These are phyloP conservation scores for Epichloe aotearoae DNA, from an alignment of 2,329 filamentous ascomycete species.

Conservation along the genomic window DNA sequence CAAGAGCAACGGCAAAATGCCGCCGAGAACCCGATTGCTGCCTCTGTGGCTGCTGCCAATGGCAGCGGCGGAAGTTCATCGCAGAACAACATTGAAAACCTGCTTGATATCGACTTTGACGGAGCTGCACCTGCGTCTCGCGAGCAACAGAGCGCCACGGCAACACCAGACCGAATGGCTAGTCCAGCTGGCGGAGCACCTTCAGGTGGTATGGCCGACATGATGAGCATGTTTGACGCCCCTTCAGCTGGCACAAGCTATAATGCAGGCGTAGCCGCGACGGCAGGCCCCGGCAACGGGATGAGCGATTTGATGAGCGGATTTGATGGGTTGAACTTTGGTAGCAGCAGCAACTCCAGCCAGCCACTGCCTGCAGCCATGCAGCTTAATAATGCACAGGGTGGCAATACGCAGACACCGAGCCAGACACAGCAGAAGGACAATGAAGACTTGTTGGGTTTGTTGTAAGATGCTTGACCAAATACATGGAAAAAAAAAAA, in stretches of 20 bases:
- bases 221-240: slow-evolving; percentile 59
- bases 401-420: slow-evolving; percentile 9
- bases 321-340: slow-evolving; percentile 67
- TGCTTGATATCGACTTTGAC: slow-evolving; percentile 93
- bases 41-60: slow-evolving; percentile 59
- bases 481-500: not conserved
- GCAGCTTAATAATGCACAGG: slow-evolving; percentile 33
- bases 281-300: slow-evolving; percentile 34
- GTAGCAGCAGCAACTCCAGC: slow-evolving; percentile 35
- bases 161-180: slow-evolving; percentile 55
- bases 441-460: slow-evolving; percentile 45
- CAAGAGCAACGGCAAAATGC: slow-evolving; percentile 91
- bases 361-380: slow-evolving; percentile 52
- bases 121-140: slow-evolving; percentile 83
- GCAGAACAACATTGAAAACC: slow-evolving; percentile 80
- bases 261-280: slow-evolving; percentile 19
- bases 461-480: slow-evolving; percentile 21
- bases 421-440: slow-evolving; percentile 38
- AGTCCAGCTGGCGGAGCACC: slow-evolving; percentile 39
- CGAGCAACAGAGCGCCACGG: slow-evolving; percentile 40
- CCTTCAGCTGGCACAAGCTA: slow-evolving; percentile 37
- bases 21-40: slow-evolving; percentile 86
- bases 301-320: slow-evolving; percentile 86
- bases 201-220: slow-evolving; percentile 43
- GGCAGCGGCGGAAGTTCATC: slow-evolving; percentile 38